These are phyloP conservation scores for Massarina eburnea DNA, from an alignment of 2,329 filamentous ascomycete genomes.

Conservation along the genomic window DNA sequence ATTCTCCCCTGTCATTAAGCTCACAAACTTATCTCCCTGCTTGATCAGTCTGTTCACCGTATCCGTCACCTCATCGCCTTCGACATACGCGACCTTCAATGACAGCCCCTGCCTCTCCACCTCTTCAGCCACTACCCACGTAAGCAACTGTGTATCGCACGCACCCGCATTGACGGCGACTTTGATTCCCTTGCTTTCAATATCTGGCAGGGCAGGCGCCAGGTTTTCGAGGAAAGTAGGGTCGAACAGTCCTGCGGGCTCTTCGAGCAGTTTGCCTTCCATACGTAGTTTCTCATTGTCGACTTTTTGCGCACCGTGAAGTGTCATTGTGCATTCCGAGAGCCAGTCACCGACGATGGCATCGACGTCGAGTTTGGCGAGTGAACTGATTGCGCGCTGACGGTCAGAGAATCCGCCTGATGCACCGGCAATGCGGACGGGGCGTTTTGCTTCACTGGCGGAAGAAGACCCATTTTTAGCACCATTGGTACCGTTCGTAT, in stretches of 20 bases:
- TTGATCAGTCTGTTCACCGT: conserved; percentile 38
- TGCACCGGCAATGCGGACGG: conserved; percentile 35
- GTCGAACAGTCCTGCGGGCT: conserved; percentile 29
- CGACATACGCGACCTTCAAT: conserved; percentile 6
- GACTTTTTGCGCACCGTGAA: conserved; percentile 35
- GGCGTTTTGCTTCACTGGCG: no score
- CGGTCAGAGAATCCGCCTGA: conserved; percentile 46
- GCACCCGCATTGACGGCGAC: conserved; percentile 10
- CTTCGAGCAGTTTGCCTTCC: conserved; percentile 47
- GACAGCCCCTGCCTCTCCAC: neutral
- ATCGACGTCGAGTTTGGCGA: conserved; percentile 31
- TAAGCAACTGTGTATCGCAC: conserved; percentile 4
- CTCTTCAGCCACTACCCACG: conserved; percentile 2
- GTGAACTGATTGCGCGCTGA: conserved; percentile 36
- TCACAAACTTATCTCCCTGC: conserved; percentile 42
- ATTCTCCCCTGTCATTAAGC: conserved; percentile 41
- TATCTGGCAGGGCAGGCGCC: conserved; percentile 5
- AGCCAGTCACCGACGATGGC: conserved; percentile 33
- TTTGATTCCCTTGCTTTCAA: conserved; percentile 5
- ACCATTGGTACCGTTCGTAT: no score
- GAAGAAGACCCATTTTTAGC: no score
- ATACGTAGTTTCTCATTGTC: conserved; percentile 36
- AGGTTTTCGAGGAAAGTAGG: conserved; percentile 53
- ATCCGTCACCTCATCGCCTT: conserved; percentile 19
- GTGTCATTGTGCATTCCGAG: conserved; percentile 34